These are phyloP conservation scores for Lagerstroemia speciosa DNA, from an alignment of 345 rosid genomes.

Conservation along the genomic window DNA sequence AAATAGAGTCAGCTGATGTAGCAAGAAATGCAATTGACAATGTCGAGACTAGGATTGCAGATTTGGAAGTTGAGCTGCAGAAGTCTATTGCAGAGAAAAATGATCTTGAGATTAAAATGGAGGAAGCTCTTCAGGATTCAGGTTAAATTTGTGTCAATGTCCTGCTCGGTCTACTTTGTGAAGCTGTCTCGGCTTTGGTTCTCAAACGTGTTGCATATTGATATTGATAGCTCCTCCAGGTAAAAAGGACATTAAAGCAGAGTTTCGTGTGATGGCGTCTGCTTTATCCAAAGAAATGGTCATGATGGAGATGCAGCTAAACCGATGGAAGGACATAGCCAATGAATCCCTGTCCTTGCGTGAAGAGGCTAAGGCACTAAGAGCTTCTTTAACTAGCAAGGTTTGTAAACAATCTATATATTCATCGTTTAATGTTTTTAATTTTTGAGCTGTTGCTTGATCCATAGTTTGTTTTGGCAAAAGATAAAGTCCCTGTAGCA, in stretches of 20 bases:
- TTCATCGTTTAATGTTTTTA: not conserved
- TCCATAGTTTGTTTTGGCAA: not conserved
- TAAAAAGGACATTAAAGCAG: constrained; percentile 73
- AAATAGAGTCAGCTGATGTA: constrained; percentile 57
- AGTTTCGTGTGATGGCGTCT: constrained; percentile 83
- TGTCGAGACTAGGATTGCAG: constrained; percentile 53
- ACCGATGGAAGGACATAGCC: constrained; percentile 82
- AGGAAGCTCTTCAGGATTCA: constrained; percentile 79
- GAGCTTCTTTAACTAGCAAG: constrained; percentile 56
- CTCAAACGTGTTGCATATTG: not conserved
- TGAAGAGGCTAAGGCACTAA: constrained; percentile 53
- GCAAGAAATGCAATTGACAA: constrained; percentile 38
- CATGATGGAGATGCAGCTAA: constrained; percentile 89
- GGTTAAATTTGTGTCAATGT: constrained; percentile 27
- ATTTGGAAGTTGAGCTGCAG: constrained; percentile 64
- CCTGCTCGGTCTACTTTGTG: constrained; percentile 3
- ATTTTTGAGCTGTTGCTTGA: not conserved
- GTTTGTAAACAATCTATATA: constrained; percentile 19
- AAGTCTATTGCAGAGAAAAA: constrained; percentile 72
- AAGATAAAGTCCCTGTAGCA: not conserved
- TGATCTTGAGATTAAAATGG: constrained; percentile 75
- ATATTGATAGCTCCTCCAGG: constrained; percentile 31
- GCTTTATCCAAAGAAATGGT: constrained; percentile 89
- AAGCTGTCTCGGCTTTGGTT: constrained; percentile 5
- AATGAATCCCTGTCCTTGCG: constrained; percentile 63